Conservation (phyloP, 1,284 basidiomycete species). For the Wolfiporia cocos region DNA sequence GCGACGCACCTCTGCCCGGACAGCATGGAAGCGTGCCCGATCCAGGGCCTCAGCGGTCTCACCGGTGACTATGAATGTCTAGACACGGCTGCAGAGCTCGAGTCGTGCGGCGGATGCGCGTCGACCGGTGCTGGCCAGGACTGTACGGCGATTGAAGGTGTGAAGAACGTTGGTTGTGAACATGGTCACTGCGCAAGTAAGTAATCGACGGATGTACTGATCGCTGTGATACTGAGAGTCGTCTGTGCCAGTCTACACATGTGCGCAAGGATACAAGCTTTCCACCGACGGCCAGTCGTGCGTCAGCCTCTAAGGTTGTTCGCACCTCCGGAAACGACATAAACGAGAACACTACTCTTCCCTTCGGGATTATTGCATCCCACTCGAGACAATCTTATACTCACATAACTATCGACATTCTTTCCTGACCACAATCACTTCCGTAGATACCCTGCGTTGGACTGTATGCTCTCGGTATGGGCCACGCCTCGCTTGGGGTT, state of each 20-base stretch:
- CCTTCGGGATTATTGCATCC: no score
- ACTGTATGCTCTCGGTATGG: slow-evolving; percentile 4
- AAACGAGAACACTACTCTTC: no score
- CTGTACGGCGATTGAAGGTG: slow-evolving; percentile 61
- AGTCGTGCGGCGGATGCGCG: slow-evolving; percentile 72
- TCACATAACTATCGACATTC: slow-evolving; percentile 4
- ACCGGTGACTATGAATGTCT: slow-evolving; percentile 57
- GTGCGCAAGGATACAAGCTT: slow-evolving; percentile 47
- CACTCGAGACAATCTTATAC: neutral
- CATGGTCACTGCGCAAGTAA: slow-evolving; percentile 49
- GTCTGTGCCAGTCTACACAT: slow-evolving; percentile 49
- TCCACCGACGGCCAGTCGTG: slow-evolving; percentile 47
- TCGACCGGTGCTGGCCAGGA: slow-evolving; percentile 59
- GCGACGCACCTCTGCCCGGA: slow-evolving; percentile 44
- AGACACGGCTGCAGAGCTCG: slow-evolving; percentile 47
- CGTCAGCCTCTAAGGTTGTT: slow-evolving; percentile 32
- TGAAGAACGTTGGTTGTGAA: slow-evolving; percentile 65
- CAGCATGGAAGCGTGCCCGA: slow-evolving; percentile 56
- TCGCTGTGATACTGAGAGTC: slow-evolving; percentile 3
- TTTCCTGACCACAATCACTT: slow-evolving; percentile 7
- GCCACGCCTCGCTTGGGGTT: neutral
- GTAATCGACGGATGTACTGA: slow-evolving; percentile 19
- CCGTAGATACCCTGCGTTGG: slow-evolving; percentile 9
- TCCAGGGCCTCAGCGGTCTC: slow-evolving; percentile 31
- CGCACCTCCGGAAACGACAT: neutral